These are phyloP conservation scores for Pseudocercospora crystallina DNA, from an alignment of 2,329 filamentous ascomycete genomes.

Conservation along the genomic window DNA sequence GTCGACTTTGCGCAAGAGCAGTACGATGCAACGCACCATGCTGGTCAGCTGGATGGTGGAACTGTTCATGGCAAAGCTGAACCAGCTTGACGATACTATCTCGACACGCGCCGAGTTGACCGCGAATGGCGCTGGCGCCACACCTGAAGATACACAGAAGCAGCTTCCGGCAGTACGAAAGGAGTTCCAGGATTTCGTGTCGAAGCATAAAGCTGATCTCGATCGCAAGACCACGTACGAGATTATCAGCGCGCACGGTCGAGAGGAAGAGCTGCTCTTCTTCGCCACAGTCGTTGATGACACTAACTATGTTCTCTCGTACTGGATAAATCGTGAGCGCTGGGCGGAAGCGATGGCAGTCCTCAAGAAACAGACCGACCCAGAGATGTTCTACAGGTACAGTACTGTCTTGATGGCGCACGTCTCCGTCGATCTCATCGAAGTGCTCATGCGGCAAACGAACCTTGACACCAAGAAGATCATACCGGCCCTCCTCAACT, in stretches of 20 bases:
- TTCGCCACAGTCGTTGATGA: constrained; percentile 88
- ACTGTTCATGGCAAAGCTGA: constrained; percentile 95
- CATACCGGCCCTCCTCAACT: constrained; percentile 90
- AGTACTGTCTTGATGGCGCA: constrained; percentile 96
- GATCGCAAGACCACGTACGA: constrained; percentile 93
- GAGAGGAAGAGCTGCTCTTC: constrained; percentile 87
- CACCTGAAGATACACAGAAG: constrained; percentile 62
- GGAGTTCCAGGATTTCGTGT: constrained; percentile 87
- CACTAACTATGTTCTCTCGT: constrained; percentile 90
- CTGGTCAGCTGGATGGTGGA: constrained; percentile 93
- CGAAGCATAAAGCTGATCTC: constrained; percentile 79
- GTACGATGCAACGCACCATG: constrained; percentile 91
- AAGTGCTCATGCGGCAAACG: constrained; percentile 88
- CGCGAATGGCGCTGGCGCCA: constrained; percentile 50
- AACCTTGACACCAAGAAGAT: constrained; percentile 82
- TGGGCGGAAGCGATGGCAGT: constrained; percentile 86
- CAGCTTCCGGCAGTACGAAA: constrained; percentile 68
- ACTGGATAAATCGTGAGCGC: constrained; percentile 94
- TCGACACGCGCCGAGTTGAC: constrained; percentile 84
- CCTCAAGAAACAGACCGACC: constrained; percentile 87
- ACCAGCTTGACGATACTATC: constrained; percentile 90
- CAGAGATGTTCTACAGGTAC: constrained; percentile 94
- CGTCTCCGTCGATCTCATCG: constrained; percentile 79
- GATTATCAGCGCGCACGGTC: constrained; percentile 90
- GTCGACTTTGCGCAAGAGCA: constrained; percentile 74